These are phyloP conservation scores for Collariella sp. DNA, from an alignment of 495 filamentous ascomycete species.

Conservation along the genomic window DNA sequence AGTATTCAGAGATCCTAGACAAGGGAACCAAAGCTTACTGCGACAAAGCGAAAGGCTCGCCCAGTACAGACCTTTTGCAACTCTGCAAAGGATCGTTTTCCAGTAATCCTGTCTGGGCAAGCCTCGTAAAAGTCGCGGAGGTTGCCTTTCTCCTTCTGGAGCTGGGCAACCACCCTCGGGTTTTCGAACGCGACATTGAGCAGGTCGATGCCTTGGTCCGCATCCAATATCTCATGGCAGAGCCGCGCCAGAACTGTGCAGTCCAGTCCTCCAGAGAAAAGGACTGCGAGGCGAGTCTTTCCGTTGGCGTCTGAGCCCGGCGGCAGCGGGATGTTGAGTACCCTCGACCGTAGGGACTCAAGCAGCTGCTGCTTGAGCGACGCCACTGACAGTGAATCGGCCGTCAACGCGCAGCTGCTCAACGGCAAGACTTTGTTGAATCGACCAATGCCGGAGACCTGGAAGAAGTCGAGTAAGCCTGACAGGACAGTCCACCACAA, in stretches of 20 bases:
- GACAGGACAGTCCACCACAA: constrained; percentile 18
- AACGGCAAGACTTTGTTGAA: constrained; percentile 51
- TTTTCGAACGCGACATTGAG: constrained; percentile 98
- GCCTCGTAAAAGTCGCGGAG: constrained; percentile 52
- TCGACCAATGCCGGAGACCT: constrained; percentile 51
- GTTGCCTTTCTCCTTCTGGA: constrained; percentile 16
- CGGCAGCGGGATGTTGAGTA: constrained; percentile 58
- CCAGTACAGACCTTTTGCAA: constrained; percentile 61
- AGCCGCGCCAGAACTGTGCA: constrained; percentile 82
- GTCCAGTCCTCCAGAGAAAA: constrained; percentile 93
- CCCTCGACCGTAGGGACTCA: constrained; percentile 55
- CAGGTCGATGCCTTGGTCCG: constrained; percentile 64
- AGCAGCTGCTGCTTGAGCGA: constrained; percentile 50
- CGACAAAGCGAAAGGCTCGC: constrained; percentile 71
- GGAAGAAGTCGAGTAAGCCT: constrained; percentile 31
- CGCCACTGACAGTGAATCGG: constrained; percentile 45
- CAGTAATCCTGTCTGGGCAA: constrained; percentile 87
- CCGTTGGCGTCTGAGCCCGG: constrained; percentile 20
- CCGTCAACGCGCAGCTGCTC: constrained; percentile 31
- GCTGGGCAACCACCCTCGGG: constrained; percentile 53
- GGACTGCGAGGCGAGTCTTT: constrained; percentile 58
- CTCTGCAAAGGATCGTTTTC: constrained; percentile 64
- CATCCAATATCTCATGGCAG: constrained; percentile 67
- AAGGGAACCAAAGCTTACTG: constrained; percentile 31
- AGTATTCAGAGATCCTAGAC: not conserved